phyloP scores from a whole-genome alignment of 2,329 filamentous ascomycete species.

The Ophiostoma angusticollis region DNA sequence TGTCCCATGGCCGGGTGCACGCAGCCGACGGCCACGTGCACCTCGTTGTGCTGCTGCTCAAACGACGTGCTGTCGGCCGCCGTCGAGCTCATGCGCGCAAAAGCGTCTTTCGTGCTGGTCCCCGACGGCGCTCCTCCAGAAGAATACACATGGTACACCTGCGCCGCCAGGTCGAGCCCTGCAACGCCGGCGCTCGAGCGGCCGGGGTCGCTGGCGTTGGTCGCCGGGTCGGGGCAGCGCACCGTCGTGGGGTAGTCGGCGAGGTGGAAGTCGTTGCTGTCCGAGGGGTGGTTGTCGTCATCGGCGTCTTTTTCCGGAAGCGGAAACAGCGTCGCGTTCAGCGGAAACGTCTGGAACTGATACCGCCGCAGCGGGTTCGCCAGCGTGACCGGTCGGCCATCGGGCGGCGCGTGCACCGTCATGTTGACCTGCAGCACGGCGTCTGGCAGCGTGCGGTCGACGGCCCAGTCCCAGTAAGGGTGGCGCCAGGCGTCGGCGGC shows the following conservation, averaged over 20 bases:
- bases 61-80: constrained; percentile 24
- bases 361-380: constrained; percentile 37
- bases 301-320: no score
- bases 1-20: constrained; percentile 16
- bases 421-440: constrained; percentile 1
- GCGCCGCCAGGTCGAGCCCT: constrained; percentile 24
- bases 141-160: constrained; percentile 28
- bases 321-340: constrained; percentile 17
- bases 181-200: constrained; percentile 25
- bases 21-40: constrained; percentile 25
- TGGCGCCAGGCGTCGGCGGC: constrained; percentile 31
- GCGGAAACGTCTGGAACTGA: constrained; percentile 30
- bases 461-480: constrained; percentile 40
- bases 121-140: constrained; percentile 18
- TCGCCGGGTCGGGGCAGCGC: constrained; percentile 21
- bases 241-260: constrained; percentile 22
- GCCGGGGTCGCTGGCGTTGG: constrained; percentile 24
- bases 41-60: constrained; percentile 25
- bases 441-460: constrained; percentile 26
- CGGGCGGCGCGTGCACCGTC: constrained; percentile 7
- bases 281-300: background rate
- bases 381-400: constrained; percentile 14
- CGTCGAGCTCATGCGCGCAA: constrained; percentile 25
- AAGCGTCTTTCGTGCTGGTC: no score
- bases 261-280: constrained; percentile 15